These are phyloP conservation scores for Calonectria naviculata DNA, from an alignment of 2,329 filamentous ascomycete species.

Conservation along the genomic window DNA sequence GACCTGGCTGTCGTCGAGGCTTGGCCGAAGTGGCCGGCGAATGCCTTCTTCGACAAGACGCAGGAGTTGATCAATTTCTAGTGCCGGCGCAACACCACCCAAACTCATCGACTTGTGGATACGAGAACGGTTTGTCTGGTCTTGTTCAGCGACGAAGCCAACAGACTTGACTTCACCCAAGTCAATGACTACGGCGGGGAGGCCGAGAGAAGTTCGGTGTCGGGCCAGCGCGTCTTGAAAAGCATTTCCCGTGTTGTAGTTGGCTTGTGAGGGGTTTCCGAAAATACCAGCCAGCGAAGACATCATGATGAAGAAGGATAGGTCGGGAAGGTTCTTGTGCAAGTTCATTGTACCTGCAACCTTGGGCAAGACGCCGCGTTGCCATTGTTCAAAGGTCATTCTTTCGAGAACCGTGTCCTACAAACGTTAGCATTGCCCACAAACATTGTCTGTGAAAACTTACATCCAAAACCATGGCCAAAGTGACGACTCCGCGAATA, in stretches of 20 bases:
- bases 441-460: neutral
- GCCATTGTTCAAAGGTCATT: conserved; percentile 30
- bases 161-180: conserved; percentile 11
- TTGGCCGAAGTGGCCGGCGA: neutral
- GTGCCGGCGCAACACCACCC: neutral
- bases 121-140: neutral
- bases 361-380: conserved; percentile 44
- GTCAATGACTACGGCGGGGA: conserved; percentile 29
- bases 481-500: neutral
- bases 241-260: conserved; percentile 50
- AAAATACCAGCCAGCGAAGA: conserved; percentile 49
- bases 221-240: conserved; percentile 44
- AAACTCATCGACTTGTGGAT: neutral
- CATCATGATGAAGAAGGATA: conserved; percentile 53
- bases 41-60: neutral
- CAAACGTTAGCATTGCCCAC: neutral
- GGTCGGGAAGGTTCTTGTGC: conserved; percentile 28
- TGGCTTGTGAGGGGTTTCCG: conserved; percentile 48
- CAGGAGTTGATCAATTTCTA: neutral
- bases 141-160: neutral
- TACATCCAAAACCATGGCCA: conserved; percentile 1
- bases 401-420: neutral
- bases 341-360: conserved; percentile 43
- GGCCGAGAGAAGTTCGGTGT: conserved; percentile 22
- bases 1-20: neutral